Conservation (phyloP, 2,329 filamentous ascomycete species). For the Curvularia spicifera region DNA sequence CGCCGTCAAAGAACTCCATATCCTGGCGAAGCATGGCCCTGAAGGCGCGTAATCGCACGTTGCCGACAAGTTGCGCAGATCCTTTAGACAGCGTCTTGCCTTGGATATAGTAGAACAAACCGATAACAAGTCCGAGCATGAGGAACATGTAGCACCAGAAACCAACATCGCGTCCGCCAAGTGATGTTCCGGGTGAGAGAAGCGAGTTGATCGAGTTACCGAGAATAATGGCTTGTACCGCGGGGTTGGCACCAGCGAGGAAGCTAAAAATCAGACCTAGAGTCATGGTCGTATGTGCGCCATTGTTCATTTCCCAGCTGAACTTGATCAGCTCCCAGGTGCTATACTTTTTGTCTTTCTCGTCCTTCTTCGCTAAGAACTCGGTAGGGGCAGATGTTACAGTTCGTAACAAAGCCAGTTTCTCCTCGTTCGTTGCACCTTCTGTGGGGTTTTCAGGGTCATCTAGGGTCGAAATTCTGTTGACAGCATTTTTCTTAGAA, state of each 20-base stretch:
- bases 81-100: constrained; percentile 64
- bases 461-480: constrained; percentile 28
- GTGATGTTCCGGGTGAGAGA: constrained; percentile 62
- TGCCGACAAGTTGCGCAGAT: constrained; percentile 70
- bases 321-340: constrained; percentile 54
- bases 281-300: constrained; percentile 49
- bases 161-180: constrained; percentile 71
- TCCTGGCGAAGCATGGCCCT: constrained; percentile 82
- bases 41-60: constrained; percentile 83
- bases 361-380: constrained; percentile 57
- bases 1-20: constrained; percentile 87
- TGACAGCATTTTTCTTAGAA: constrained; percentile 31
- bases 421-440: constrained; percentile 28
- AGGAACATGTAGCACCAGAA: constrained; percentile 49
- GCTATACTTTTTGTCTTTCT: constrained; percentile 36
- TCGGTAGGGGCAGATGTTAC: constrained; percentile 63
- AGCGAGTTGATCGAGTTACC: constrained; percentile 83
- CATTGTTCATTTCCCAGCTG: constrained; percentile 42
- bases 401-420: constrained; percentile 38
- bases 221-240: constrained; percentile 72
- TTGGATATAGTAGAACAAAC: constrained; percentile 37
- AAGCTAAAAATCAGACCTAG: constrained; percentile 50
- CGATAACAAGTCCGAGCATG: constrained; percentile 41
- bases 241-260: constrained; percentile 46
- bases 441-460: constrained; percentile 30